Evolutionary conservation across 495 filamentous ascomycete species (phyloP).

Genomic region (Darksidea phi): DNA sequence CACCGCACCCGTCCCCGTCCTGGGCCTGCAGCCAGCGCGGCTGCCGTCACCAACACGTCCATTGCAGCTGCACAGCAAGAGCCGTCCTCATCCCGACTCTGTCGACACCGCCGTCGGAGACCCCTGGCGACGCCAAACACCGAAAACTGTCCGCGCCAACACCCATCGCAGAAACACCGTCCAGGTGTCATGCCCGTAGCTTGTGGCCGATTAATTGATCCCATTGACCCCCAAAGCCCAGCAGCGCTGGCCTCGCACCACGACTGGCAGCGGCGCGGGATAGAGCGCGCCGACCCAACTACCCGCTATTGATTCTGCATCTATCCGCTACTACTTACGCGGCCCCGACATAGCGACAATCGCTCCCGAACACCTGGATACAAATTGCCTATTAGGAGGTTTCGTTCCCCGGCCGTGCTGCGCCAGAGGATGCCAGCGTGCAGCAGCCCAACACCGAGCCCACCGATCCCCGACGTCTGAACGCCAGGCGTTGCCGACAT

Average conservation of each 20-base stretch:
- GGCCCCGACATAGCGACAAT: constrained; percentile 1
- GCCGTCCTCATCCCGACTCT: neutral
- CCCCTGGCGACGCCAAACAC: constrained; percentile 4
- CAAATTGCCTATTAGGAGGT: neutral
- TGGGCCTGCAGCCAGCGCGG: neutral
- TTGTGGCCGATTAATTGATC: neutral
- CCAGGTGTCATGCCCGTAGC: constrained; percentile 13
- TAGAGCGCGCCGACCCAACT: neutral
- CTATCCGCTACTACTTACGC: constrained; percentile 4
- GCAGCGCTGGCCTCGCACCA: constrained; percentile 16
- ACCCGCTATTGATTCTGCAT: constrained; percentile 18
- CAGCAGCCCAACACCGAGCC: neutral
- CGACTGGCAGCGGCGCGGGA: neutral
- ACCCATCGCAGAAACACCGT: neutral
- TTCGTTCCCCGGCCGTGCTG: constrained; percentile 8
- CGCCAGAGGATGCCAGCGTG: constrained; percentile 17
- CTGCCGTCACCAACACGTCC: neutral
- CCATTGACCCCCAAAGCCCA: neutral
- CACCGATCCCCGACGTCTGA: constrained; percentile 16
- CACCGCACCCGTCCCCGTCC: neutral
- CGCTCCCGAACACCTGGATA: neutral
- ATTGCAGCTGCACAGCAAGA: neutral
- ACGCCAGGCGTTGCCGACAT: constrained; percentile 9
- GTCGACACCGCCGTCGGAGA: constrained; percentile 21
- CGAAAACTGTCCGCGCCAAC: neutral